Evolutionary conservation across 2,329 filamentous ascomycete species (phyloP).

Genomic region (Davidsoniella neocaledoniae): DNA sequence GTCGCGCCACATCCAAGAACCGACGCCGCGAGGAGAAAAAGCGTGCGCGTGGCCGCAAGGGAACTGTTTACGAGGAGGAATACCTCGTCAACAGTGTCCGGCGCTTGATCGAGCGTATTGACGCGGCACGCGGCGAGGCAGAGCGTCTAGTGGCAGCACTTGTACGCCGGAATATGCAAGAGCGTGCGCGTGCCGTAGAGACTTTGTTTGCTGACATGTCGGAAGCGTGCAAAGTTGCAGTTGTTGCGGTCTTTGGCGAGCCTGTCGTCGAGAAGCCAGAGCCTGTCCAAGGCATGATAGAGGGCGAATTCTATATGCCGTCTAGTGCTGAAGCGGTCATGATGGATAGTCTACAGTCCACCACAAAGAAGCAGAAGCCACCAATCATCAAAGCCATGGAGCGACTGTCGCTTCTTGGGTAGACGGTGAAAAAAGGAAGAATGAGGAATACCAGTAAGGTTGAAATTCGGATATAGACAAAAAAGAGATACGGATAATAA

Average conservation of each 20-base stretch:
- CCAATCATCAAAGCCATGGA: conserved; percentile 33
- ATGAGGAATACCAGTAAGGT: not conserved
- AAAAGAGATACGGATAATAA: not conserved
- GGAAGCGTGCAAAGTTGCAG: conserved; percentile 46
- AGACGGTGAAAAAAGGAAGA: not conserved
- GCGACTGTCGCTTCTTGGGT: conserved; percentile 29
- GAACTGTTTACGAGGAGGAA: conserved; percentile 94
- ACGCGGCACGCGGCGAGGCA: conserved; percentile 54
- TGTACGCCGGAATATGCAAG: conserved; percentile 67
- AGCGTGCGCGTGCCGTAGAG: conserved; percentile 67
- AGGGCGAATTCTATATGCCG: conserved; percentile 19
- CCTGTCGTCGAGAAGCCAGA: conserved; percentile 14
- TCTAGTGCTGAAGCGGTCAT: conserved; percentile 36
- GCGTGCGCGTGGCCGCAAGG: conserved; percentile 84
- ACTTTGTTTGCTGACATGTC: conserved; percentile 57
- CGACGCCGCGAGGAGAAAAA: conserved; percentile 84
- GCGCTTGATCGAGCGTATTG: conserved; percentile 67
- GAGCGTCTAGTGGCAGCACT: conserved; percentile 60
- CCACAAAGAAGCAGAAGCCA: conserved; percentile 28
- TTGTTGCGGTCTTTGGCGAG: conserved; percentile 49
- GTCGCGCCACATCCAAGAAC: conserved; percentile 73
- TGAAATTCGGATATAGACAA: not conserved
- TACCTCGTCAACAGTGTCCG: conserved; percentile 82
- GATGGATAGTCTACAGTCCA: conserved; percentile 31
- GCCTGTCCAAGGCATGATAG: conserved; percentile 14